Evolutionary conservation across 768 basidiomycete genomes (phyloP).

Genomic region (Trametes sanguinea): DNA sequence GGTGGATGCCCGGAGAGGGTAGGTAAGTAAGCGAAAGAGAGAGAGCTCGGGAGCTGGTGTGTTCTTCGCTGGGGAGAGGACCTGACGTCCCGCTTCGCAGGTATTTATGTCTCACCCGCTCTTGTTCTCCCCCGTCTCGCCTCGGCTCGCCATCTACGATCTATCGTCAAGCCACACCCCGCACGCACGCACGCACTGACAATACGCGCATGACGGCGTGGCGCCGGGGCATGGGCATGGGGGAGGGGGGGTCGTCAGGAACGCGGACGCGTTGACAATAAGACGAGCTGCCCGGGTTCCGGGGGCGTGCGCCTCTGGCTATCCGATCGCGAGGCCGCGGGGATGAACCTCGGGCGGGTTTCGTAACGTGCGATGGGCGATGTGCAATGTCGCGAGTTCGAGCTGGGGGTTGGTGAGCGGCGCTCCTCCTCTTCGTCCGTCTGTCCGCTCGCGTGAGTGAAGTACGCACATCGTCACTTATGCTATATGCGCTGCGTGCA

Average conservation of each 20-base stretch:
- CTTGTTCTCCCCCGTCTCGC: background rate
- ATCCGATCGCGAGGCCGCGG: background rate
- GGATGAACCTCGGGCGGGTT: background rate
- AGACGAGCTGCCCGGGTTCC: background rate
- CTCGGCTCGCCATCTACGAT: no score
- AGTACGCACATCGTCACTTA: no score
- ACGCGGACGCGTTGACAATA: conserved; percentile 9
- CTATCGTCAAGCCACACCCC: no score
- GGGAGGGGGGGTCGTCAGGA: background rate
- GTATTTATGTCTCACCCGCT: conserved; percentile 3
- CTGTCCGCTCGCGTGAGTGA: background rate
- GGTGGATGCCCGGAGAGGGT: background rate
- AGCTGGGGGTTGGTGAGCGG: background rate
- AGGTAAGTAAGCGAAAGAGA: background rate
- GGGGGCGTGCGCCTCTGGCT: background rate
- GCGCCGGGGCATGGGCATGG: no score
- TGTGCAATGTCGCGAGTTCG: background rate
- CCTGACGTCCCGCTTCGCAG: background rate
- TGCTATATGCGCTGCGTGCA: no score
- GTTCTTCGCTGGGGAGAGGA: conserved; percentile 4
- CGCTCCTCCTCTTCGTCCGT: background rate
- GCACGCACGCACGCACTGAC: no score
- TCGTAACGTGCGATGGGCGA: no score
- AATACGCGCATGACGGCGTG: no score
- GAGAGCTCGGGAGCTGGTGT: background rate